A percentile compares a stretch with the other conserved stretches of the same genome.
Evolutionary conservation across 169 alveolate genomes (phyloP).

Genomic region (Cryptosporidium sp.): DNA sequence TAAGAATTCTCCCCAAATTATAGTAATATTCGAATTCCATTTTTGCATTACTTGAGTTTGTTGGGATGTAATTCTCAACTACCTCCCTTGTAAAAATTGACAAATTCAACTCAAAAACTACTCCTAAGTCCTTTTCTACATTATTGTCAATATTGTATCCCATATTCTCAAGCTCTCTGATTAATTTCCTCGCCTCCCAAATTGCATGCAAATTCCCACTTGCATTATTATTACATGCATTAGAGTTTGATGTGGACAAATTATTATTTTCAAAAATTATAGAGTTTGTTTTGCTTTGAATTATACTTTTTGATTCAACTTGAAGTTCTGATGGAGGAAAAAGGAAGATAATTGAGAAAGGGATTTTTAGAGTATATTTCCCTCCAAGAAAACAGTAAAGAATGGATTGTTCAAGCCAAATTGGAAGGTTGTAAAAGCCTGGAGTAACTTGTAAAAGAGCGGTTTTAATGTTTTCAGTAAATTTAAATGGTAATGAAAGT

Average conservation of each 20-base stretch:
- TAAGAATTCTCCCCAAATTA: neutral
- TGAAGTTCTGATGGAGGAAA: slow-evolving; percentile 20
- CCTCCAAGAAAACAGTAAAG: slow-evolving; percentile 33
- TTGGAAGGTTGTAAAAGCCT: slow-evolving; percentile 42
- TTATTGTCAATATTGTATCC: neutral
- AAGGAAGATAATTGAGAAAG: slow-evolving; percentile 22
- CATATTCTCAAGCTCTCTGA: slow-evolving; percentile 4
- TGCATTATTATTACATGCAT: neutral
- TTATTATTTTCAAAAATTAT: neutral
- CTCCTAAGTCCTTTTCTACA: neutral
- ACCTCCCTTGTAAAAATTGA: neutral
- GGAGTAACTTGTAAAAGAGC: slow-evolving; percentile 20
- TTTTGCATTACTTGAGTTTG: neutral
- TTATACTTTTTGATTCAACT: neutral
- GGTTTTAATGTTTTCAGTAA: neutral
- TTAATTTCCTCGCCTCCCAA: slow-evolving; percentile 34
- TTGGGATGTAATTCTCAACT: slow-evolving; percentile 20
- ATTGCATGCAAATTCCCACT: neutral
- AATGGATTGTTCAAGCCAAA: slow-evolving; percentile 55
- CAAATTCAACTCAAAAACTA: neutral
- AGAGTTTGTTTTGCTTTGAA: slow-evolving; percentile 6
- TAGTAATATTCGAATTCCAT: slow-evolving; percentile 37
- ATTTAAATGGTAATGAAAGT: slow-evolving; percentile 20
- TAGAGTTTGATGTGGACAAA: neutral
- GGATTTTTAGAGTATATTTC: slow-evolving; percentile 12